phyloP scores from a whole-genome alignment of 345 rosid species.

The Brassica carinata region DNA sequence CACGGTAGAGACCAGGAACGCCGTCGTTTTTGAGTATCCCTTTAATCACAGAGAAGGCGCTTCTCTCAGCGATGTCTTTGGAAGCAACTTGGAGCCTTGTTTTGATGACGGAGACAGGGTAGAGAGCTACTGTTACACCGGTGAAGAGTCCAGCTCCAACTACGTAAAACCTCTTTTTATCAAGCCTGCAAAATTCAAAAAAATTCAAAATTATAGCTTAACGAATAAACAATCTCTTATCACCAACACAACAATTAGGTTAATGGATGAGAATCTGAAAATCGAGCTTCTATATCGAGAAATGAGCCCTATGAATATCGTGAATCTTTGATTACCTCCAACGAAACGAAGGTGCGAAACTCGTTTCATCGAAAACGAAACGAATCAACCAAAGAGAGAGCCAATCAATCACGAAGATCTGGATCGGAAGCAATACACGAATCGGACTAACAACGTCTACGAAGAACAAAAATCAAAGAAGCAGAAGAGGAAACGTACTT shows the following conservation, averaged over 20 bases:
- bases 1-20: slow-evolving; percentile 89
- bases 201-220: neutral
- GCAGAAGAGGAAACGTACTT: slow-evolving; percentile 53
- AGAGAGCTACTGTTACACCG: slow-evolving; percentile 84
- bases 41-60: slow-evolving; percentile 70
- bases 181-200: slow-evolving; percentile 64
- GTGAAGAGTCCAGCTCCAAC: slow-evolving; percentile 97
- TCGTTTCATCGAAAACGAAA: neutral
- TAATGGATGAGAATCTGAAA: neutral
- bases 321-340: neutral
- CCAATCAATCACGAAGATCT: slow-evolving; percentile 25
- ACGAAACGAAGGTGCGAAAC: neutral
- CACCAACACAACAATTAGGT: neutral
- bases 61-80: slow-evolving; percentile 72
- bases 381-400: slow-evolving; percentile 14
- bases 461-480: neutral
- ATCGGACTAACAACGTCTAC: neutral
- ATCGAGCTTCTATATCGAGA: neutral
- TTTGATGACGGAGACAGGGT: slow-evolving; percentile 89
- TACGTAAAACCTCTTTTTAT: slow-evolving; percentile 84
- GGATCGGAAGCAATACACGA: slow-evolving; percentile 25
- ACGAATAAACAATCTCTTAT: neutral
- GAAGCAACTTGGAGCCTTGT: slow-evolving; percentile 97
- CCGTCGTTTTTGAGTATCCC: slow-evolving; percentile 82
- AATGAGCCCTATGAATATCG: slow-evolving; percentile 14